These are phyloP conservation scores for Ogataea trehaloabstinens DNA, from an alignment of 805 yeast genomes.

Conservation along the genomic window DNA sequence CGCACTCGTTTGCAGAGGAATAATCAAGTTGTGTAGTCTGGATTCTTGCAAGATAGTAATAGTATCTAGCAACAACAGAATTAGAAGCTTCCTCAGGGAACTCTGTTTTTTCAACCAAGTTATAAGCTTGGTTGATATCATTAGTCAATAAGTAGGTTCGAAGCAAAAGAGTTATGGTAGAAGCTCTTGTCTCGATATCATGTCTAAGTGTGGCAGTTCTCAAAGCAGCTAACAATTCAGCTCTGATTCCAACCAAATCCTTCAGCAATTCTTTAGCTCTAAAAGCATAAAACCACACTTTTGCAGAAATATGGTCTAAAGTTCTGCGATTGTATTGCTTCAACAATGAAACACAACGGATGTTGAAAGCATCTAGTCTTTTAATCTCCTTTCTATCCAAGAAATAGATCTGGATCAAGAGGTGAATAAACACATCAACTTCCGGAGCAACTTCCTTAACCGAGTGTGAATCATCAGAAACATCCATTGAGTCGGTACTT, in stretches of 20 bases:
- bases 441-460: slow-evolving; percentile 62
- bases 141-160: slow-evolving; percentile 76
- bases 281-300: slow-evolving; percentile 87
- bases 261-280: slow-evolving; percentile 68
- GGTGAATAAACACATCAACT: slow-evolving; percentile 72
- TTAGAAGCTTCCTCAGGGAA: slow-evolving; percentile 80
- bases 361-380: slow-evolving; percentile 53
- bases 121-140: slow-evolving; percentile 84
- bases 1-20: slow-evolving; percentile 83
- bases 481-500: slow-evolving; percentile 35
- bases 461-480: slow-evolving; percentile 25
- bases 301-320: slow-evolving; percentile 82
- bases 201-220: slow-evolving; percentile 90
- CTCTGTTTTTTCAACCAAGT: slow-evolving; percentile 82
- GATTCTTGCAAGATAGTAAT: slow-evolving; percentile 86
- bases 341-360: slow-evolving; percentile 49
- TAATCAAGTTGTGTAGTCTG: slow-evolving; percentile 91
- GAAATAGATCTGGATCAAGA: slow-evolving; percentile 73
- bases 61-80: slow-evolving; percentile 87
- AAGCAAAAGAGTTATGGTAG: slow-evolving; percentile 78
- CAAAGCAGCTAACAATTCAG: slow-evolving; percentile 67
- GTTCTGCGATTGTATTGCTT: slow-evolving; percentile 73
- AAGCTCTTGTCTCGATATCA: slow-evolving; percentile 88
- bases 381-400: slow-evolving; percentile 57
- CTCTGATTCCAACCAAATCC: slow-evolving; percentile 58